These are phyloP conservation scores for Apiospora saccharicola DNA, from an alignment of 2,329 filamentous ascomycete genomes.

Conservation along the genomic window DNA sequence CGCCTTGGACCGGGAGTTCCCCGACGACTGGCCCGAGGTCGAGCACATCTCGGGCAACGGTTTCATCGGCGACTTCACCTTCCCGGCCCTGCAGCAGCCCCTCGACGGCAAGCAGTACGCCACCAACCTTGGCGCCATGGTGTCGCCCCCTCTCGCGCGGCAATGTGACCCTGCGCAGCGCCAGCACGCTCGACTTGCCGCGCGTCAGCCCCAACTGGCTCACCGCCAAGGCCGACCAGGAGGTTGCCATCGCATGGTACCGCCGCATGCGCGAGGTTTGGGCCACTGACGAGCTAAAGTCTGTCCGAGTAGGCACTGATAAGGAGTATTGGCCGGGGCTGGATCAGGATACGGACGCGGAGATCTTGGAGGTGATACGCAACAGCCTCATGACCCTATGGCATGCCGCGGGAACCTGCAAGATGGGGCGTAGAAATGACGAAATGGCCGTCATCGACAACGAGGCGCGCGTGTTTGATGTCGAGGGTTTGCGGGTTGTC, in stretches of 20 bases:
- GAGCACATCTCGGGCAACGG: slow-evolving; percentile 28
- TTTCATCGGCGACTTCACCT: slow-evolving; percentile 29
- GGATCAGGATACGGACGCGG: slow-evolving; percentile 25
- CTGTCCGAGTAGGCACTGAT: slow-evolving; percentile 4
- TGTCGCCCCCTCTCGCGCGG: slow-evolving; percentile 50
- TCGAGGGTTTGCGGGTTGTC: slow-evolving; percentile 29
- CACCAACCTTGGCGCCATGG: slow-evolving; percentile 45
- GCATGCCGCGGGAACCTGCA: slow-evolving; percentile 31
- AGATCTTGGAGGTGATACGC: slow-evolving; percentile 28
- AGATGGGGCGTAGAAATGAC: slow-evolving; percentile 31
- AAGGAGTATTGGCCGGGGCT: slow-evolving; percentile 29
- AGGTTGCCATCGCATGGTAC: slow-evolving; percentile 49
- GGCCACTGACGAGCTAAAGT: slow-evolving; percentile 21
- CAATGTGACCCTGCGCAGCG: slow-evolving; percentile 45
- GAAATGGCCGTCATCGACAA: slow-evolving; percentile 32
- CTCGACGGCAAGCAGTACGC: slow-evolving; percentile 27
- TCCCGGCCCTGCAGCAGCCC: slow-evolving; percentile 28
- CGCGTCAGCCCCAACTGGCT: slow-evolving; percentile 52
- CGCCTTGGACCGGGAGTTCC: slow-evolving; percentile 61
- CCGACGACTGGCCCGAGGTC: slow-evolving; percentile 31
- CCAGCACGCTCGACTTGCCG: slow-evolving; percentile 44
- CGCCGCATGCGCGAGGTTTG: slow-evolving; percentile 46
- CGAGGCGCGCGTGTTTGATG: slow-evolving; percentile 30
- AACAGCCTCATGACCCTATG: slow-evolving; percentile 28
- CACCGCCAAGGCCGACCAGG: slow-evolving; percentile 45